phyloP scores from a whole-genome alignment of 345 rosid species.

The Pseudoturritis turrita region DNA sequence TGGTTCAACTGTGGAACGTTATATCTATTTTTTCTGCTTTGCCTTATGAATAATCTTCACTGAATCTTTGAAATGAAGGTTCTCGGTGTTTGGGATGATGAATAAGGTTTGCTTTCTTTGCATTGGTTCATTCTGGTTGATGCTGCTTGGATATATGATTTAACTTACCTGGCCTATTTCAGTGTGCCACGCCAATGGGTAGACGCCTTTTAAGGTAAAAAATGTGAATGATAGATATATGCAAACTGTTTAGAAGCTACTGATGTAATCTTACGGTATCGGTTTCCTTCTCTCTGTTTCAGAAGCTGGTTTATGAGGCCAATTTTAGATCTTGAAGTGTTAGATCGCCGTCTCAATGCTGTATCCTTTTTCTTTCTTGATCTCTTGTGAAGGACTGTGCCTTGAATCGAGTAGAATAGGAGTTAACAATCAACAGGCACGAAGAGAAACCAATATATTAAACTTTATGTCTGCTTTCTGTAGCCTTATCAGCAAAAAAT shows the following conservation, averaged over 20 bases:
- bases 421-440: conserved; percentile 7
- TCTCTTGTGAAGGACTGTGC: conserved; percentile 7
- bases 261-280: conserved; percentile 3
- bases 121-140: conserved; percentile 18
- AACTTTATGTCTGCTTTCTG: conserved; percentile 3
- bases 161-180: conserved; percentile 36
- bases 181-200: conserved; percentile 96
- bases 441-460: not conserved
- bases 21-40: conserved; percentile 8
- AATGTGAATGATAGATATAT: conserved; percentile 1
- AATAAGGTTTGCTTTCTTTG: conserved; percentile 64
- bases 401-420: conserved; percentile 15
- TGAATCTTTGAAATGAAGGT: conserved; percentile 52
- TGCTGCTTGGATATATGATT: conserved; percentile 22
- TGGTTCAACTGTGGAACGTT: conserved; percentile 1
- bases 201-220: conserved; percentile 79
- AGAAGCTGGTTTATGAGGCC: conserved; percentile 99
- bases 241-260: conserved; percentile 6
- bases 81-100: conserved; percentile 97
- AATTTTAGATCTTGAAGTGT: conserved; percentile 61
- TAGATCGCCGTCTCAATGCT: conserved; percentile 76
- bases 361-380: conserved; percentile 61
- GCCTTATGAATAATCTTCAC: conserved; percentile 18
- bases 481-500: not conserved
- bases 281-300: conserved; percentile 26